Conservation (phyloP, 2,329 filamentous ascomycete genomes). For the Ophiostoma sp. region DNA sequence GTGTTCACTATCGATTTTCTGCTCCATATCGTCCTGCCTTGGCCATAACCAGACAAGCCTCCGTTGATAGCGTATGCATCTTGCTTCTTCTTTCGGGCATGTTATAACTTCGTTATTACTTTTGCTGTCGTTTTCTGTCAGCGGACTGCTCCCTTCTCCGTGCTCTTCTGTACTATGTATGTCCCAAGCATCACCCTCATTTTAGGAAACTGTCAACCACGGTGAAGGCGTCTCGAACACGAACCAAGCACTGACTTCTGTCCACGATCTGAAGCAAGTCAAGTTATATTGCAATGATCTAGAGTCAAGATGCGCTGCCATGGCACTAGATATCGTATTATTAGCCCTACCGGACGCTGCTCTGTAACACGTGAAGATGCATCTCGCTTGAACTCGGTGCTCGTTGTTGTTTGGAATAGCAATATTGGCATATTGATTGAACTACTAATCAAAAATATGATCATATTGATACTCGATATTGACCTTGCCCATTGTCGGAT, state of each 20-base stretch:
- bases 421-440: neutral
- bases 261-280: neutral
- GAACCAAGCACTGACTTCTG: neutral
- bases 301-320: neutral
- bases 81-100: neutral
- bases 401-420: neutral
- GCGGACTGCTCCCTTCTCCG: neutral
- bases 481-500: neutral
- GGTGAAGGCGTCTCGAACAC: neutral
- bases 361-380: neutral
- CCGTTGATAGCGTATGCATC: neutral
- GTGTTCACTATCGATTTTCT: slow-evolving; percentile 1
- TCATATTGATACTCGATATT: neutral
- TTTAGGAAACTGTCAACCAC: neutral
- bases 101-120: neutral
- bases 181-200: neutral
- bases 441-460: neutral
- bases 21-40: neutral
- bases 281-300: neutral
- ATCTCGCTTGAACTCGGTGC: neutral
- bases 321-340: neutral
- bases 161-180: neutral
- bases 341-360: neutral
- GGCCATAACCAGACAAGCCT: neutral
- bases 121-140: neutral